phyloP scores from a whole-genome alignment of 164 flowering plant genomes.

The Pachysandra terminalis region DNA sequence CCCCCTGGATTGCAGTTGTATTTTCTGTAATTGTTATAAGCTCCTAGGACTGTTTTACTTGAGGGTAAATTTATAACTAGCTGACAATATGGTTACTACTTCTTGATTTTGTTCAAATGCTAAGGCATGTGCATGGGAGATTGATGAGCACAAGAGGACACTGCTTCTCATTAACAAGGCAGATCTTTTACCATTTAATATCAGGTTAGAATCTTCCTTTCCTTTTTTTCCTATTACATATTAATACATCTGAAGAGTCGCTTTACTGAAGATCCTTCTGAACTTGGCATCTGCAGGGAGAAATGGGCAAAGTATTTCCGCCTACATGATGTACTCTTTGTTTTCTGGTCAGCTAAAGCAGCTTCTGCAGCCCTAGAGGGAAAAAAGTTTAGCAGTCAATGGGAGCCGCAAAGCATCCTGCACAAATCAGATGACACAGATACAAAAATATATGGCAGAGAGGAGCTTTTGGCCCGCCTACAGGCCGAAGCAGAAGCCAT shows the following conservation, averaged over 20 bases:
- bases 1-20: too few relatives aligned
- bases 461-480: conserved; percentile 79
- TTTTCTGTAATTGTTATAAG: neutral
- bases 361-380: conserved; percentile 80
- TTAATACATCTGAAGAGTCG: neutral
- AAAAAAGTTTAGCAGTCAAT: conserved; percentile 31
- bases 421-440: conserved; percentile 33
- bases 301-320: conserved; percentile 85
- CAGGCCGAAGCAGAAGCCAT: conserved; percentile 85
- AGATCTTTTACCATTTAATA: conserved; percentile 73
- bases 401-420: conserved; percentile 21
- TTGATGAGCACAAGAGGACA: conserved; percentile 76
- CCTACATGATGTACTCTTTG: conserved; percentile 54
- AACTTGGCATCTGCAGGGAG: conserved; percentile 39
- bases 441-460: conserved; percentile 71
- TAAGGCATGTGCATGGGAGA: conserved; percentile 79
- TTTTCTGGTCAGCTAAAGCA: conserved; percentile 98
- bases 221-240: neutral
- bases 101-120: neutral
- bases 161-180: conserved; percentile 92
- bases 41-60: neutral
- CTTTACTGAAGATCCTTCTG: conserved; percentile 1
- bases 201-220: conserved; percentile 42
- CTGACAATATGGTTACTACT: neutral
- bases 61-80: neutral